These are phyloP conservation scores for Candida tetrigidarum DNA, from an alignment of 1,139 yeast species.

Conservation along the genomic window DNA sequence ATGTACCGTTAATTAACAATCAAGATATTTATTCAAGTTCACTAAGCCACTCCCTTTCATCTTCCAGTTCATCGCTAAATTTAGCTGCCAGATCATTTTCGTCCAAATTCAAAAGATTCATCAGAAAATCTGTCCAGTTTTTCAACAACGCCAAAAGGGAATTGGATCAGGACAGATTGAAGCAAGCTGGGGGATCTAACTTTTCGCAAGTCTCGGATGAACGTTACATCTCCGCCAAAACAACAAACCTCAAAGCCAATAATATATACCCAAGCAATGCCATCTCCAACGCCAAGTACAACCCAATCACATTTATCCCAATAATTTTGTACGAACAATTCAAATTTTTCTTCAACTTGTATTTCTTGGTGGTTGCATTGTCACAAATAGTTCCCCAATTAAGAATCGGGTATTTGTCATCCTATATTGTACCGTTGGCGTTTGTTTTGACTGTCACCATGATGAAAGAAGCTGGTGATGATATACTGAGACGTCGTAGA, in stretches of 20 bases:
- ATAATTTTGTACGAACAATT: constrained; percentile 91
- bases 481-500: constrained; percentile 84
- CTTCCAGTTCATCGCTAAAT: constrained; percentile 25
- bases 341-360: constrained; percentile 93
- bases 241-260: constrained; percentile 24
- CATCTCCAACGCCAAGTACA: constrained; percentile 92
- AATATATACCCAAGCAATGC: constrained; percentile 71
- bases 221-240: constrained; percentile 43
- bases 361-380: constrained; percentile 89
- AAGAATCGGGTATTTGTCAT: constrained; percentile 90
- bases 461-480: constrained; percentile 96
- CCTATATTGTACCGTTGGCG: constrained; percentile 91
- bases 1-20: constrained; percentile 33
- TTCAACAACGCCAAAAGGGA: constrained; percentile 32
- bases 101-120: constrained; percentile 19
- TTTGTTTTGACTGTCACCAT: constrained; percentile 92
- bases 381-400: constrained; percentile 93
- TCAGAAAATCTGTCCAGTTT: constrained; percentile 23
- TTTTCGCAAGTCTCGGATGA: constrained; percentile 21
- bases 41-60: constrained; percentile 24
- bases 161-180: constrained; percentile 29
- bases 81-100: constrained; percentile 20
- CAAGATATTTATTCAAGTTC: constrained; percentile 12
- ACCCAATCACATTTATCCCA: constrained; percentile 87
- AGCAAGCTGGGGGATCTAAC: constrained; percentile 18